Evolutionary conservation across 495 filamentous ascomycete species (phyloP).

Genomic region (Trichoderma parareesei): DNA sequence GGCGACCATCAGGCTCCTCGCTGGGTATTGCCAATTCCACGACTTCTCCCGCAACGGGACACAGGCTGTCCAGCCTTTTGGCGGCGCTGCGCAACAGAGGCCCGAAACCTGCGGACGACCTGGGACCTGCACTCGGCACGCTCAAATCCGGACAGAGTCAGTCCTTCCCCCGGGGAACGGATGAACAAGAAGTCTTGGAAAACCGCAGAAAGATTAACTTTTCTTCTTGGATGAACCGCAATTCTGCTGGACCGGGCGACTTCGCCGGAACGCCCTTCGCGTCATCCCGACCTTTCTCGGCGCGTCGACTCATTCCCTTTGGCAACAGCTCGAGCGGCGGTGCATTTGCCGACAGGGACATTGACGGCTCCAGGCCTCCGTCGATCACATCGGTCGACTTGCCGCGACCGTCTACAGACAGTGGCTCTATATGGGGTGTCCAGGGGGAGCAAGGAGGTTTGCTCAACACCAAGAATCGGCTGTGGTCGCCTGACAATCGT

Average conservation of each 20-base stretch:
- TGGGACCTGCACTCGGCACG: constrained; percentile 60
- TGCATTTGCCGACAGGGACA: constrained; percentile 57
- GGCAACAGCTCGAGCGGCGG: constrained; percentile 58
- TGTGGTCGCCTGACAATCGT: constrained; percentile 36
- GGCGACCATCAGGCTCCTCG: constrained; percentile 19
- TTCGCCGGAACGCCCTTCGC: constrained; percentile 25
- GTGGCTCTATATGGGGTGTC: constrained; percentile 44
- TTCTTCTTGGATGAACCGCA: constrained; percentile 48
- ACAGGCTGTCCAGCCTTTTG: constrained; percentile 24
- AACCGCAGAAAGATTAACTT: constrained; percentile 44
- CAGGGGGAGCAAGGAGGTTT: constrained; percentile 16
- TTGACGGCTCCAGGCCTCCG: constrained; percentile 64
- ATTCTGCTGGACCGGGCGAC: constrained; percentile 35
- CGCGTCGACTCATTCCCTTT: constrained; percentile 52
- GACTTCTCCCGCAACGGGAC: constrained; percentile 21
- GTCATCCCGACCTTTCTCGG: constrained; percentile 28
- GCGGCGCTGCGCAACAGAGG: constrained; percentile 55
- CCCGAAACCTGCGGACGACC: constrained; percentile 61
- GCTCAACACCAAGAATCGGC: constrained; percentile 23
- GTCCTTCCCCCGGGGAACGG: constrained; percentile 58
- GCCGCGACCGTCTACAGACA: constrained; percentile 74
- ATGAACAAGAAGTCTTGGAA: constrained; percentile 34
- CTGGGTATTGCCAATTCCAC: constrained; percentile 23
- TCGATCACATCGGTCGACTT: constrained; percentile 76
- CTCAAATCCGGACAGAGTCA: constrained; percentile 72